phyloP scores from a whole-genome alignment of 2,329 filamentous ascomycete genomes.

The Verticillium zaregamsianum region DNA sequence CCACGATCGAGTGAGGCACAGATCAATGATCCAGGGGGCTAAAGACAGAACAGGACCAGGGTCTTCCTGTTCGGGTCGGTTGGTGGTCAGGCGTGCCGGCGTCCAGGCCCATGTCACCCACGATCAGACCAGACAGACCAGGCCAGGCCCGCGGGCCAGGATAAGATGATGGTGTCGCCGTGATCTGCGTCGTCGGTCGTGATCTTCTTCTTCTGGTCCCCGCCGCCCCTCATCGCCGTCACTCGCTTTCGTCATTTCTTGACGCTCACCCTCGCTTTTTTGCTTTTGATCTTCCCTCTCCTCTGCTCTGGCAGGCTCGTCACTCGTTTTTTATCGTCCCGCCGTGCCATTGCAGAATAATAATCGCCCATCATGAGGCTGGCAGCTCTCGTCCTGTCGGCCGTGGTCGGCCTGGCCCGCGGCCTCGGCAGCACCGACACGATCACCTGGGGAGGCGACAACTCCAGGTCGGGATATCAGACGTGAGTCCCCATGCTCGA shows the following conservation, averaged over 20 bases:
- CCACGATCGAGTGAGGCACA: not conserved
- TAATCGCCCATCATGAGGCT: constrained; percentile 7
- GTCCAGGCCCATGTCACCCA: not conserved
- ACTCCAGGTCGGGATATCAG: constrained; percentile 47
- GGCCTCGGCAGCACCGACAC: constrained; percentile 42
- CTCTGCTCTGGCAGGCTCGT: not conserved
- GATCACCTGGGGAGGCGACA: constrained; percentile 56
- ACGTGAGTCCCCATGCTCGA: constrained; percentile 27
- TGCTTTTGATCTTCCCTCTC: not conserved
- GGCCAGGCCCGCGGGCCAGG: not conserved
- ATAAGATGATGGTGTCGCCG: not conserved
- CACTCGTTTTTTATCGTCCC: not conserved
- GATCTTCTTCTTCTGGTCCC: not conserved
- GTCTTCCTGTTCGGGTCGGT: not conserved
- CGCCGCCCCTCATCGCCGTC: not conserved
- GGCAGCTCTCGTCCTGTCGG: constrained; percentile 18
- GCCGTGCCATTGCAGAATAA: not conserved
- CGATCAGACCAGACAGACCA: not conserved
- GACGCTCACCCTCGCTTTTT: not conserved
- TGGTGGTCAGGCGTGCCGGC: not conserved
- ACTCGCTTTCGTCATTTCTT: not conserved
- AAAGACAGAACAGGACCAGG: not conserved
- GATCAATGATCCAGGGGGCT: not conserved
- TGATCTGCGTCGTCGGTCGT: not conserved
- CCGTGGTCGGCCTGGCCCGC: constrained; percentile 24